Base-by-base conservation (phyloP, 2,329 filamentous ascomycete genomes). In the Fusarium sp. region DNA sequence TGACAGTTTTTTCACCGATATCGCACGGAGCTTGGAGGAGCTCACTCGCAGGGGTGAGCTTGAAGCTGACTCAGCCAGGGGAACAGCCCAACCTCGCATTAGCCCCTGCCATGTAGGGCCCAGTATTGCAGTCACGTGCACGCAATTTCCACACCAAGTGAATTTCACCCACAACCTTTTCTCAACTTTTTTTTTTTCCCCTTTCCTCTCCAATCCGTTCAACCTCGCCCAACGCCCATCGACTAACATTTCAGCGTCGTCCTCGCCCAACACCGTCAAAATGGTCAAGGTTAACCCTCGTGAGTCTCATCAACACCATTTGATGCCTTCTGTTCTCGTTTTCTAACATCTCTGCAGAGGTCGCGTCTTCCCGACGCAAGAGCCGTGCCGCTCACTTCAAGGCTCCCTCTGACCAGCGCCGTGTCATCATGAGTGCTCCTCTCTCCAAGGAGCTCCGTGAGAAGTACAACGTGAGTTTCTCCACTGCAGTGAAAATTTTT, bases 351-450 rank as follows among this genome's bases (percentile, higher is more conserved):
- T 29, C 41, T 48, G 20, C 78, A 93, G 91, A 85, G 82, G 84
- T 95, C 83, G 77, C 81, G 72, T 94, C 94, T 87, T 98, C 95
- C 84, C 92, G 96, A 89, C 93, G 96, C 90, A 99, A 99, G 95
- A 97, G 95, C 89, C 95, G 97, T 88, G 98, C 98, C 91, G 94
- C 95, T 85, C 96, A 99, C 92, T 99, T 97, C 92, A 89, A 91
- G 86, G 97, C 97, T 80, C 95, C 95, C 81, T 98, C 95, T 86
- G 95, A 93, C 89, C 91, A 94, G 85, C 95, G 97, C 88, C 95
- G 97, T 85, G 91, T 93, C 82, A 98, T 98, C 90, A 98, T 99
- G 95, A 96, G 93, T 89, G 95, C 97, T 80, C 94, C 94, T 82
- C 91, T 98, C 81, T 94, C 91, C 90, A 97, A 98, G 91, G 97